Evolutionary conservation across 2,329 filamentous ascomycete species (phyloP).

Genomic region (Neonectria sp.): DNA sequence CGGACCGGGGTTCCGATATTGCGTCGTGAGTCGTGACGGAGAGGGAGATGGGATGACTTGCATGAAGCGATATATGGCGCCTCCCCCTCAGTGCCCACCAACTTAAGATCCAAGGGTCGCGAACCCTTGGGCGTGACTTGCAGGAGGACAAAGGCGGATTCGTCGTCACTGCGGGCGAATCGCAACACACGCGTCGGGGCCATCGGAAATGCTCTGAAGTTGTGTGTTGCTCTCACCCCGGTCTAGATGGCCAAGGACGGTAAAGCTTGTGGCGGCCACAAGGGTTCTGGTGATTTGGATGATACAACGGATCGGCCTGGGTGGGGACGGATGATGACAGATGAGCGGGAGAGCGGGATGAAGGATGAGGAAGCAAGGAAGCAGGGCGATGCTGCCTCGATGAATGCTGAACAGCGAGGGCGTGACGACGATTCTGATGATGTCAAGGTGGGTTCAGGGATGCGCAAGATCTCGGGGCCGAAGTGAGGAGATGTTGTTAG

Average conservation of each 20-base stretch:
- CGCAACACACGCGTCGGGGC: constrained; percentile 63
- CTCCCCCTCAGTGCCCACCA: constrained; percentile 78
- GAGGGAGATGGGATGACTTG: constrained; percentile 59
- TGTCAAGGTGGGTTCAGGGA: constrained; percentile 15
- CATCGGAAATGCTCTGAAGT: constrained; percentile 41
- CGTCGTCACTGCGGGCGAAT: constrained; percentile 69
- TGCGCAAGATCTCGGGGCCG: constrained; percentile 15
- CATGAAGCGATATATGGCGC: constrained; percentile 71
- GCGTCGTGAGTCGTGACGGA: constrained; percentile 27
- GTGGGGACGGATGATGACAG: constrained; percentile 34
- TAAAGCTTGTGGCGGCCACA: constrained; percentile 10
- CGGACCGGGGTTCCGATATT: constrained; percentile 36
- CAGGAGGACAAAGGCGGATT: constrained; percentile 71
- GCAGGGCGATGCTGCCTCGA: not conserved
- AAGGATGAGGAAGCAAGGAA: constrained; percentile 23
- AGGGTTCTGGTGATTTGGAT: constrained; percentile 22
- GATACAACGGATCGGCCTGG: constrained; percentile 34
- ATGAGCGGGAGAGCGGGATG: constrained; percentile 25
- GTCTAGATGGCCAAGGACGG: constrained; percentile 3
- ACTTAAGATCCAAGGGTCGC: constrained; percentile 73
- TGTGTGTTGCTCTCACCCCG: constrained; percentile 22
- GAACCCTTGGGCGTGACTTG: constrained; percentile 67
- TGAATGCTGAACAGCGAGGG: constrained; percentile 33
- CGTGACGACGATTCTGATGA: not conserved
- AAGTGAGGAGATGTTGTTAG: constrained; percentile 17